Base-by-base conservation (phyloP, 2,329 filamentous ascomycete species). In the Epichloe brachyelytri region DNA sequence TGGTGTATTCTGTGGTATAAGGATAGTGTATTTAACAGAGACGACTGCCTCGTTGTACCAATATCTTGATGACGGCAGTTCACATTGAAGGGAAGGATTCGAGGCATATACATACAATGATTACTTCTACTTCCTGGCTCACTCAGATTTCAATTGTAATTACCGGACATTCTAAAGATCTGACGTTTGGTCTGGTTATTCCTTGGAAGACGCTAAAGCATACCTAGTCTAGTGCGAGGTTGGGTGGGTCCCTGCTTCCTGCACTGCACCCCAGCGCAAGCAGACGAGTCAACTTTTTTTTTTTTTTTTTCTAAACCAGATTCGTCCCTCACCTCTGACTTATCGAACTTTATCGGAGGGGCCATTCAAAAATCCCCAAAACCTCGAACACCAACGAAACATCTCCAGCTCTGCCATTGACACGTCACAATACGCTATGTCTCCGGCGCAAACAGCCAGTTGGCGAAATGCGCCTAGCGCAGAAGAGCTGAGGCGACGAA, bases 401-500 rank as follows among this genome's bases (percentile, higher is more conserved):
- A 30, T 46, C 40, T 10, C 12, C 33, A 39, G 19, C 26, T 20
- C 39, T 46, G 46, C 43, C 45, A 33, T 45, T 44, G 49, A 45
- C 48, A 12, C n/a, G 15, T 14, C 10, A 17, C 34, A 22, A 10
- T n/a, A 19, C 33, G 54, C 39, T 37, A 69, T 68, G 67, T 61
- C 62, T 57, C 60, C 65, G 54, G 58, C 57, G 52, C 57, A 64
- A 51, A 60, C 59, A 58, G 63, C 67, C 52, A 58, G 54, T 57
- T 68, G 66, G 66, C 63, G 60, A 49, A 61, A 59, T 12, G 51
- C 62, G 60, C 71, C 73, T 48, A 76, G 69, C 53, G 66, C 72
- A 58, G 79, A 78, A 56, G 79, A 84, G 67, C 67, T 80, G 51
- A 74, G 80, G 58, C 70, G 72, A 60, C 78, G 85, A 56, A 83